Percentiles rank a stretch among this genome's conserved stretches.
These are phyloP conservation scores for Didymella pomorum DNA, from an alignment of 2,329 filamentous ascomycete species.

Conservation along the genomic window DNA sequence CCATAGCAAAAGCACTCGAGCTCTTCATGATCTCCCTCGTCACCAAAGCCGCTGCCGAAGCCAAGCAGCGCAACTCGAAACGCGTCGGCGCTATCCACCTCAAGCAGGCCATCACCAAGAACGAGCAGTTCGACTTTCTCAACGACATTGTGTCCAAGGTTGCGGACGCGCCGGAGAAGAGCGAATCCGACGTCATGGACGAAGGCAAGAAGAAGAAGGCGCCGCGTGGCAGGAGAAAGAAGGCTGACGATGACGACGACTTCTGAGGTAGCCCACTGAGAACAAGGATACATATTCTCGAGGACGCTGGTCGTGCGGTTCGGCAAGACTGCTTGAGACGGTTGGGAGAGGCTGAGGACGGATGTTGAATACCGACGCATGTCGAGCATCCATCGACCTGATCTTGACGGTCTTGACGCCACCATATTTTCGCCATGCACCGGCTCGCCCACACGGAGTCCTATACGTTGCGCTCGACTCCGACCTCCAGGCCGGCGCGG, in stretches of 20 bases:
- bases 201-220: conserved; percentile 57
- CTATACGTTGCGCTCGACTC: not conserved
- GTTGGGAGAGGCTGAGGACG: not conserved
- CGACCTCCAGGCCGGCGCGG: not conserved
- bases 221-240: conserved; percentile 48
- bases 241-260: conserved; percentile 50
- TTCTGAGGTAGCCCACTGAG: conserved; percentile 30
- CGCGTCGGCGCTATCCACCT: conserved; percentile 89
- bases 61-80: conserved; percentile 83
- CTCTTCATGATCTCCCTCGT: conserved; percentile 98
- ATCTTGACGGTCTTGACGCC: not conserved
- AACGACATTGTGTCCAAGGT: conserved; percentile 89
- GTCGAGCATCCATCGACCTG: not conserved
- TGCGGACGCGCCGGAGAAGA: conserved; percentile 67
- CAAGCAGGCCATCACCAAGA: conserved; percentile 85
- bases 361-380: not conserved
- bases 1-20: conserved; percentile 85
- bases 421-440: not conserved
- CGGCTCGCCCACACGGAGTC: not conserved
- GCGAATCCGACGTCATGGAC: conserved; percentile 54
- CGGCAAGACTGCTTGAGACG: not conserved
- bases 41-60: conserved; percentile 84
- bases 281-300: not conserved
- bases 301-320: not conserved
- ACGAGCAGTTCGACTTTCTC: conserved; percentile 94